phyloP scores from a whole-genome alignment of 2,329 filamentous ascomycete genomes.

The Truncatella angustata region DNA sequence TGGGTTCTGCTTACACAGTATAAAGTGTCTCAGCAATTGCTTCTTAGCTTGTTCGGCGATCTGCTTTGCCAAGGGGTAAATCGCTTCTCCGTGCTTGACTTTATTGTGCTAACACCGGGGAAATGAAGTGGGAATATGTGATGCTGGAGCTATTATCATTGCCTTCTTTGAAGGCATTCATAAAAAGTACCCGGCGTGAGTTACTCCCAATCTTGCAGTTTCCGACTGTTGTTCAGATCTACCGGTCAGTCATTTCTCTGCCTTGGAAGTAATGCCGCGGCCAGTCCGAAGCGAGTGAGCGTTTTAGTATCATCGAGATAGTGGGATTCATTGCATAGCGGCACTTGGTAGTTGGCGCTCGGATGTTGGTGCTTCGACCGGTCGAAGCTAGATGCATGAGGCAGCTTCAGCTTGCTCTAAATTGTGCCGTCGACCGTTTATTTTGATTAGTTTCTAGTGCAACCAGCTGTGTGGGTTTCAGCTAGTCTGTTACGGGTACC shows the following conservation, averaged over 20 bases:
- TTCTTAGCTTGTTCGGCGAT: too few species aligned
- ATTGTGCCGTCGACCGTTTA: neutral
- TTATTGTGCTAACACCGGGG: neutral
- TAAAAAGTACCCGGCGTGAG: too few species aligned
- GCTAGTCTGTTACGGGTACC: neutral
- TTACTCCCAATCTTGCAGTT: too few species aligned
- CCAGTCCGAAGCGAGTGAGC: too few species aligned
- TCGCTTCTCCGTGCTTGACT: neutral
- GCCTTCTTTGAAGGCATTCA: too few species aligned
- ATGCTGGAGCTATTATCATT: neutral
- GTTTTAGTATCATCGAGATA: too few species aligned
- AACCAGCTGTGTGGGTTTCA: conserved; percentile 4
- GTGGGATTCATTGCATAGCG: too few species aligned
- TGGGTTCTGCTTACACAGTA: neutral
- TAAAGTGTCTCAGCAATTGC: neutral
- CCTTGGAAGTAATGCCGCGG: too few species aligned
- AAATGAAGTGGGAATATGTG: neutral
- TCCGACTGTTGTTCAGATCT: too few species aligned
- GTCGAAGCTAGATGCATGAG: neutral
- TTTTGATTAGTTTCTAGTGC: conserved; percentile 3
- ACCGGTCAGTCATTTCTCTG: too few species aligned
- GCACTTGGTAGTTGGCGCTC: neutral
- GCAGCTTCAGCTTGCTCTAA: too few species aligned
- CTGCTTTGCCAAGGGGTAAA: neutral
- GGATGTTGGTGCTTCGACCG: neutral